Evolutionary conservation across 768 basidiomycete genomes (phyloP).

Genomic region (Mycena galopus): DNA sequence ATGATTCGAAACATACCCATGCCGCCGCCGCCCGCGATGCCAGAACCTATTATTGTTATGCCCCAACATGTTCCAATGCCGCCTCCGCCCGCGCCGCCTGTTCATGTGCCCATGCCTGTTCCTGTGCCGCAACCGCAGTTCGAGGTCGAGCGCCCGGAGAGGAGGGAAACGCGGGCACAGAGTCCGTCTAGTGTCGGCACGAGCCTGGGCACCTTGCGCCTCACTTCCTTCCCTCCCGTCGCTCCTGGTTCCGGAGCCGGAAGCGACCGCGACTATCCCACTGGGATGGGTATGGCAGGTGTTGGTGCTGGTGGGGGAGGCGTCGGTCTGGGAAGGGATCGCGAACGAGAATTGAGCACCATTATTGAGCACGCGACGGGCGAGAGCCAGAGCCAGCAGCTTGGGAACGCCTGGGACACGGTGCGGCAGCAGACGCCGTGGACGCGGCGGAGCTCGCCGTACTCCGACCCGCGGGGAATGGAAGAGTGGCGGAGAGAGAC

Average conservation of each 20-base stretch:
- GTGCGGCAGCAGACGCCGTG: conserved; percentile 12
- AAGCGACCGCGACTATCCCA: background rate
- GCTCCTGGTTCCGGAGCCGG: background rate
- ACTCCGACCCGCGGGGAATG: conserved; percentile 29
- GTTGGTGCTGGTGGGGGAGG: too few relatives aligned
- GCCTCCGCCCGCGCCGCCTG: conserved; percentile 6
- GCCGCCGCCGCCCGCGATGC: conserved; percentile 13
- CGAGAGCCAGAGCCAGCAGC: conserved; percentile 12
- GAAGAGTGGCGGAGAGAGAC: conserved; percentile 29
- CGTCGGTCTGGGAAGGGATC: background rate
- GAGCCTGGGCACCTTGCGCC: conserved; percentile 19
- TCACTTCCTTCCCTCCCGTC: conserved; percentile 26
- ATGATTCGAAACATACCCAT: conserved; percentile 3
- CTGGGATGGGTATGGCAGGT: conserved; percentile 1
- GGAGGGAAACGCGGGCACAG: background rate
- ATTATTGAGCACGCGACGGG: conserved; percentile 14
- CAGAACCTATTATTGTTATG: background rate
- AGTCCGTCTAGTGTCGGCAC: conserved; percentile 11
- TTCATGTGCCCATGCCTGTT: background rate
- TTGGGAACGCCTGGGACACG: background rate
- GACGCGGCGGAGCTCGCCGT: conserved; percentile 24
- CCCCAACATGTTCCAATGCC: conserved; percentile 27
- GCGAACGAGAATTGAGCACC: conserved; percentile 16
- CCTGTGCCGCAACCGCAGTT: conserved; percentile 8
- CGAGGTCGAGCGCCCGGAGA: conserved; percentile 16